Percentiles rank a stretch among this genome's conserved stretches.
These are phyloP conservation scores for Sphagnum magellanicum DNA, from an alignment of 228 moss, liverwort and hornwort species.

Conservation along the genomic window DNA sequence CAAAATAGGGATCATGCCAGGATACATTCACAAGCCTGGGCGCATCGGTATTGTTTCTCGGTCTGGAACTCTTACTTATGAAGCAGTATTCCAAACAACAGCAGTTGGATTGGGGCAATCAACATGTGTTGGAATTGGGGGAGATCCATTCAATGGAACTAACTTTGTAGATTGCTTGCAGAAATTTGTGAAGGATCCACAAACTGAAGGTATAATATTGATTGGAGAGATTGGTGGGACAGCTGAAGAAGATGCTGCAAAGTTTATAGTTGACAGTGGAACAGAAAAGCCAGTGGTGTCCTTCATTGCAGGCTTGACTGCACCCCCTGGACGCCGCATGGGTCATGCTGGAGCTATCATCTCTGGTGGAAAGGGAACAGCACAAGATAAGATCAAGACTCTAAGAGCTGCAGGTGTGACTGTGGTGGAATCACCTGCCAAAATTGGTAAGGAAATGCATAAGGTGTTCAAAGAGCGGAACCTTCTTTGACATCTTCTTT, in stretches of 20 bases:
- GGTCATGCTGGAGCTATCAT: constrained; percentile 79
- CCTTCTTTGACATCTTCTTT: constrained; percentile 28
- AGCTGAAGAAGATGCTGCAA: constrained; percentile 66
- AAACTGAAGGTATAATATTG: constrained; percentile 68
- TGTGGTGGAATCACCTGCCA: constrained; percentile 62
- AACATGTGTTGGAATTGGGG: constrained; percentile 69
- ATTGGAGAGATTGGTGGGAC: constrained; percentile 77
- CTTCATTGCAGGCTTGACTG: constrained; percentile 68
- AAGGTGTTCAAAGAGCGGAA: constrained; percentile 59
- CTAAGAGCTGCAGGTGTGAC: constrained; percentile 42
- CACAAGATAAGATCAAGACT: constrained; percentile 69
- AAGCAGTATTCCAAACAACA: constrained; percentile 69
- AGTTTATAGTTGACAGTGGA: constrained; percentile 50
- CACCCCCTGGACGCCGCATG: constrained; percentile 61
- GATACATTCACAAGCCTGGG: constrained; percentile 74
- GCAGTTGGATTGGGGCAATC: constrained; percentile 68
- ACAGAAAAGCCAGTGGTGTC: constrained; percentile 66
- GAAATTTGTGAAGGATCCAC: constrained; percentile 68
- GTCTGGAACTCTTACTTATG: constrained; percentile 69
- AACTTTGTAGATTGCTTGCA: constrained; percentile 70
- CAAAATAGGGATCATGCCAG: constrained; percentile 77
- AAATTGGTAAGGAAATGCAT: constrained; percentile 59
- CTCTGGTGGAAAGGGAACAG: constrained; percentile 63
- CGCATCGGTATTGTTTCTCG: constrained; percentile 69
- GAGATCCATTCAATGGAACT: constrained; percentile 73